Evolutionary conservation across 805 yeast species (phyloP), one percentile per base, ranked within the genome.

Genomic region (Ogataea sp.): DNA sequence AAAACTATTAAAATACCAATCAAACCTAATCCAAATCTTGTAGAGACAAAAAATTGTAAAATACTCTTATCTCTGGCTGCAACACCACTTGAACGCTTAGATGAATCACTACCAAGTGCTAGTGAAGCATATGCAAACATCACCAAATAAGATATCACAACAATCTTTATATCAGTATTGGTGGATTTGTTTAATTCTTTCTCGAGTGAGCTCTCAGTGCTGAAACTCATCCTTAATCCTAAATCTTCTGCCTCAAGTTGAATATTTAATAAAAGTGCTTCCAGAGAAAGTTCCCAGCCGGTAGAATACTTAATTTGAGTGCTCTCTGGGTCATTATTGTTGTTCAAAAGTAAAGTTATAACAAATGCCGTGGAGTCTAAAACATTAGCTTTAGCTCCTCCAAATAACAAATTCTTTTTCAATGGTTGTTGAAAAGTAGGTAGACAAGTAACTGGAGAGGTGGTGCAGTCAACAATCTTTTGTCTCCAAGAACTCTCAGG

Each of bases 401-500:
- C 89, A 58, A 90, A 85, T 4, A 90, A 56, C 16, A 87, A 48
- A 39, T 80, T 75, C 21, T 78, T 74, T 48, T 79, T 82, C 45
- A 90, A 65, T 0, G 97, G 97, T 56, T 88, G 97, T 52, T 86
- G 95, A 60, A 89, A 90, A 0, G 80, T 61, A 0, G 98, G 97
- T 30, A 90, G 63, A 55, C 98, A 90, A 45, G 75, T 80, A 2
- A 90, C 97, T 0, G 97, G 97, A 1, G 86, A 75, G 16, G 71
- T 66, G 0, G 93, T 70, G 55, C 98, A 90, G 3, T 60, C 53
- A 39, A 65, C 51, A 10, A 90, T 53, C 39, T 71, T 64, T 2
- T 52, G 45, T 31, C 65, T 54, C 95, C 95, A 90, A 18, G 63
- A 62, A 1, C 48, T 50, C 29, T 74, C 73, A 7, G 73, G 68